Evolutionary conservation across 2,329 filamentous ascomycete genomes (phyloP).

Genomic region (Fragosphaeria purpurea): DNA sequence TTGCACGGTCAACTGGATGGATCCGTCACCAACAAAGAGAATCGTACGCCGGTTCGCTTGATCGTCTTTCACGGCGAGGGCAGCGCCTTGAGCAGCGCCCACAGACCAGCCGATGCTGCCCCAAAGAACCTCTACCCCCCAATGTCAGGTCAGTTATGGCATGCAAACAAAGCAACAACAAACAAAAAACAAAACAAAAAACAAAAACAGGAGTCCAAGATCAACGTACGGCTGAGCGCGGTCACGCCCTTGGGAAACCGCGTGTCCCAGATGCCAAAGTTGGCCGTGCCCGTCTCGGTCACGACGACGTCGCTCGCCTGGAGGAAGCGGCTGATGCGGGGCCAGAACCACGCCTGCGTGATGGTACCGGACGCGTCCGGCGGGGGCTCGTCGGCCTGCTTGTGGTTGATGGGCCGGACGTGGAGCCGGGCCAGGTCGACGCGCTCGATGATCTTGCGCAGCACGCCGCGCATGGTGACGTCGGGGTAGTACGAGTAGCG

Average conservation of each 20-base stretch:
- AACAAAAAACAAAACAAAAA: too few relatives aligned
- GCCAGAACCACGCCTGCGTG: constrained; percentile 15
- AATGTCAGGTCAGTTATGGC: background rate
- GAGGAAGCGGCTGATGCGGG: constrained; percentile 14
- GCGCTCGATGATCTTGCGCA: constrained; percentile 57
- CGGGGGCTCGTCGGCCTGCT: constrained; percentile 29
- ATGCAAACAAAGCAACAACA: too few relatives aligned
- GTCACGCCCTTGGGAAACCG: constrained; percentile 69
- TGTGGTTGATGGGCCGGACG: constrained; percentile 40
- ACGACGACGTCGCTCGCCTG: constrained; percentile 62
- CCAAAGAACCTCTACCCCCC: constrained; percentile 39
- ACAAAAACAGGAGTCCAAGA: too few relatives aligned
- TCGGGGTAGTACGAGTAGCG: constrained; percentile 71
- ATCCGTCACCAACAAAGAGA: constrained; percentile 82
- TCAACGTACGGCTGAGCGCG: constrained; percentile 36
- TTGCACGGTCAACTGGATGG: constrained; percentile 74
- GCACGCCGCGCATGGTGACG: constrained; percentile 66
- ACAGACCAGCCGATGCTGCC: constrained; percentile 54
- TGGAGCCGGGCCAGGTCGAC: constrained; percentile 49
- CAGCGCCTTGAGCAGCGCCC: constrained; percentile 53
- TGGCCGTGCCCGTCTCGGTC: constrained; percentile 79
- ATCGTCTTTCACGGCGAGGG: constrained; percentile 51
- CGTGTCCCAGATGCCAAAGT: constrained; percentile 82
- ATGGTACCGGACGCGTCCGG: constrained; percentile 10
- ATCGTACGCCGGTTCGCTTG: constrained; percentile 55